Evolutionary conservation across 2,329 filamentous ascomycete genomes (phyloP).

Genomic region (Alternaria incomplexa): DNA sequence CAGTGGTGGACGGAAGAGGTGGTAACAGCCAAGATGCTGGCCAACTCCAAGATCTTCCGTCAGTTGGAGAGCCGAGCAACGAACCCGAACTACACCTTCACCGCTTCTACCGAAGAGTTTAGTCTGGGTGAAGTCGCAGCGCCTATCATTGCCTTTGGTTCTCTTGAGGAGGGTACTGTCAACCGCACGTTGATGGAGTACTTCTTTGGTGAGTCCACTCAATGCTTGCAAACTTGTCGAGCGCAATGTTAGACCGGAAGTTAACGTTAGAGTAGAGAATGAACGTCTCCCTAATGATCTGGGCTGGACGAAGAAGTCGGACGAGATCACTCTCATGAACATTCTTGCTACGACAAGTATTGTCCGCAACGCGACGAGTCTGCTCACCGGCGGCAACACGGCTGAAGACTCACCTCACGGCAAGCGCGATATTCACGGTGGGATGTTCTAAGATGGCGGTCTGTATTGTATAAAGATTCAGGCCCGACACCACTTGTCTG

Average conservation of each 20-base stretch:
- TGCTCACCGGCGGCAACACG: slow-evolving; percentile 2
- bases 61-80: slow-evolving; percentile 53
- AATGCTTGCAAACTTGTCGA: neutral
- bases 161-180: slow-evolving; percentile 50
- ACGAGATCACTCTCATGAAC: slow-evolving; percentile 14
- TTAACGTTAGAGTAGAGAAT: slow-evolving; percentile 43
- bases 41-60: slow-evolving; percentile 55
- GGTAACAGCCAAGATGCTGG: slow-evolving; percentile 42
- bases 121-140: slow-evolving; percentile 60
- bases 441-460: neutral
- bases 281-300: slow-evolving; percentile 51
- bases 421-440: neutral
- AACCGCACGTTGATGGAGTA: slow-evolving; percentile 52
- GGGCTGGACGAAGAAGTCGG: slow-evolving; percentile 46
- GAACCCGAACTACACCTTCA: slow-evolving; percentile 60
- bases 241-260: slow-evolving; percentile 19
- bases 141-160: slow-evolving; percentile 59
- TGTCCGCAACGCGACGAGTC: slow-evolving; percentile 16
- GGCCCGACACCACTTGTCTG: neutral
- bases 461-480: too few relatives aligned
- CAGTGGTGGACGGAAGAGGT: slow-evolving; percentile 56
- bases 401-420: neutral
- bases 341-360: slow-evolving; percentile 12
- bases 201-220: slow-evolving; percentile 53
- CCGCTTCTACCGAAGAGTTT: slow-evolving; percentile 51